phyloP scores from a whole-genome alignment of 1,284 basidiomycete species.

The Spongispora temasekensis region DNA sequence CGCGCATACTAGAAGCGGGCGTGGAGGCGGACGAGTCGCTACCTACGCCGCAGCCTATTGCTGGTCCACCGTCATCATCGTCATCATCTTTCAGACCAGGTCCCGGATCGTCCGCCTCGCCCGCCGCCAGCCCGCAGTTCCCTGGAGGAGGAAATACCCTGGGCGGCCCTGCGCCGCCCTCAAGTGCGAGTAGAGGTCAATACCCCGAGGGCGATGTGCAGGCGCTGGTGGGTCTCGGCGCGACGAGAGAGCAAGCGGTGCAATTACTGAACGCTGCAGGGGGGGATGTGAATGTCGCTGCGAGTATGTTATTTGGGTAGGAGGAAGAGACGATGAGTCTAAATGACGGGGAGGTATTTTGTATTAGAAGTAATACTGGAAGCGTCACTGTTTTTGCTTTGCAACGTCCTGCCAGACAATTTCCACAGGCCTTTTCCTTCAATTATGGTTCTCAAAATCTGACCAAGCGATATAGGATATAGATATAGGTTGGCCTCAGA shows the following conservation, averaged over 20 bases:
- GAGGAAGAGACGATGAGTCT: too few species aligned
- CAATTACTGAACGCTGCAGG: slow-evolving; percentile 75
- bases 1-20: slow-evolving; percentile 46
- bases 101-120: slow-evolving; percentile 1
- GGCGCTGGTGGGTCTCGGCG: slow-evolving; percentile 75
- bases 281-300: slow-evolving; percentile 89
- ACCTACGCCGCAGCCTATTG: slow-evolving; percentile 13
- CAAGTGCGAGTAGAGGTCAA: slow-evolving; percentile 21
- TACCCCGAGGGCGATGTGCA: slow-evolving; percentile 57
- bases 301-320: slow-evolving; percentile 79
- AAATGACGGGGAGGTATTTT: too few species aligned
- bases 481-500: too few species aligned
- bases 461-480: too few species aligned
- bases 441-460: too few species aligned
- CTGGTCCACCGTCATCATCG: slow-evolving; percentile 15
- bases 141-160: slow-evolving; percentile 64
- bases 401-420: too few species aligned
- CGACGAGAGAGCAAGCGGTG: slow-evolving; percentile 73
- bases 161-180: slow-evolving; percentile 34
- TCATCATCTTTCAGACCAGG: not conserved
- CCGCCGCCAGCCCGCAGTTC: slow-evolving; percentile 40
- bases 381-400: too few species aligned
- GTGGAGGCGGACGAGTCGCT: slow-evolving; percentile 21
- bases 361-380: too few species aligned
- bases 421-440: too few species aligned